Evolutionary conservation across 768 basidiomycete species (phyloP), one percentile per base, ranked within the genome.

Genomic region (Sporobolomyces phaffii): DNA sequence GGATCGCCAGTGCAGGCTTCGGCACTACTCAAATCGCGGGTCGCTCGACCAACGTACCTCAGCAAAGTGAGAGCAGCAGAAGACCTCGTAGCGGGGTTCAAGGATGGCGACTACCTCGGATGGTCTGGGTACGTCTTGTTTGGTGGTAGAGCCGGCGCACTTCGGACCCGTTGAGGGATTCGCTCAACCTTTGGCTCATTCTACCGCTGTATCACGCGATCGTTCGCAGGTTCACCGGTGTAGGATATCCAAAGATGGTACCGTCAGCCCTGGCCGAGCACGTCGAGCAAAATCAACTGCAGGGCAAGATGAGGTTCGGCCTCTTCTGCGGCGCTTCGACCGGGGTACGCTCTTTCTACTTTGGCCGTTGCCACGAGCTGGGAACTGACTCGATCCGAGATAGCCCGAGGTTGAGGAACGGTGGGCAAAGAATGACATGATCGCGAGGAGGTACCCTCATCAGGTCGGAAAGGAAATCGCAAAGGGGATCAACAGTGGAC

Each of bases 391-490:
- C n/a, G n/a, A n/a, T n/a, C n/a, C n/a, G n/a, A n/a, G n/a, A n/a
- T n/a, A n/a, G 0, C 73, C 73, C n/a, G 74, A 74, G 29, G 63
- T 70, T n/a, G 75, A 75, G 56, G 71, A 72, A 49, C 62, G 50
- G 10, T 68, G 66, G 66, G 66, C 66, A 7, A 28, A 20, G 43
- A 68, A 68, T 44, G 45, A 65, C 43, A 72, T 73, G 73, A 73
- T 76, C 41, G 65, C 60, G 52, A 40, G 72, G 15, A 53, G 75
- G 7, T 71, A 50, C 50, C 75, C 75, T 20, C 75, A 76, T 47
- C 75, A 76, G 63, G 74, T 75, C 36, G 75, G 75, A 11, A 76
- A 76, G 67, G 54, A 65, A 33, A 74, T 76, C 34, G 44, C 70
- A 5, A 73, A 73, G 56, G 75, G 73, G 0, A 75, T 75, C 60